Evolutionary conservation across 2,329 filamentous ascomycete species (phyloP).

Genomic region (Calonectria montana): DNA sequence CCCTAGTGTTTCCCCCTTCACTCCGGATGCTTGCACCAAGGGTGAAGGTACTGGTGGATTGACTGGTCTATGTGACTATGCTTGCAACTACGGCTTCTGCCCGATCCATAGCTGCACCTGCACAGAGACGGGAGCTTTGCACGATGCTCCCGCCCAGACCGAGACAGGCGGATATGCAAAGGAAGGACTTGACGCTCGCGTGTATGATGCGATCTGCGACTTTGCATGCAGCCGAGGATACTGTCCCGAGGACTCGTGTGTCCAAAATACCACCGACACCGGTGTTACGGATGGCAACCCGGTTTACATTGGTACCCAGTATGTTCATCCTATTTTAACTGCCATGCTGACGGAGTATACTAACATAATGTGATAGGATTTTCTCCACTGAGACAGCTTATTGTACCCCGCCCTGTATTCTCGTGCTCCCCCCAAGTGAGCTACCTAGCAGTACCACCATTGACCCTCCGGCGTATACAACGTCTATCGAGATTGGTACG

Average conservation of each 20-base stretch:
- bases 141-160: neutral
- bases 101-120: constrained; percentile 4
- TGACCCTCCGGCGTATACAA: neutral
- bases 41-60: neutral
- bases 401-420: neutral
- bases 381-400: neutral
- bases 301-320: neutral
- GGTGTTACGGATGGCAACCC: neutral
- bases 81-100: constrained; percentile 6
- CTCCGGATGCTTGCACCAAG: neutral
- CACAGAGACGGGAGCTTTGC: neutral
- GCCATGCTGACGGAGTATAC: neutral
- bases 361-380: neutral
- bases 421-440: neutral
- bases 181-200: neutral
- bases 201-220: constrained; percentile 2
- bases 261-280: neutral
- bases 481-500: neutral
- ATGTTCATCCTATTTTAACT: neutral
- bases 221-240: constrained; percentile 5
- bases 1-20: constrained; percentile 1
- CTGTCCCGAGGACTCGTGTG: neutral
- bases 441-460: neutral
- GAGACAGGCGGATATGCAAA: neutral
- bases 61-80: neutral